phyloP scores from a whole-genome alignment of 192 early-diverging fungal genomes.

The Rhizophagus sp. region DNA sequence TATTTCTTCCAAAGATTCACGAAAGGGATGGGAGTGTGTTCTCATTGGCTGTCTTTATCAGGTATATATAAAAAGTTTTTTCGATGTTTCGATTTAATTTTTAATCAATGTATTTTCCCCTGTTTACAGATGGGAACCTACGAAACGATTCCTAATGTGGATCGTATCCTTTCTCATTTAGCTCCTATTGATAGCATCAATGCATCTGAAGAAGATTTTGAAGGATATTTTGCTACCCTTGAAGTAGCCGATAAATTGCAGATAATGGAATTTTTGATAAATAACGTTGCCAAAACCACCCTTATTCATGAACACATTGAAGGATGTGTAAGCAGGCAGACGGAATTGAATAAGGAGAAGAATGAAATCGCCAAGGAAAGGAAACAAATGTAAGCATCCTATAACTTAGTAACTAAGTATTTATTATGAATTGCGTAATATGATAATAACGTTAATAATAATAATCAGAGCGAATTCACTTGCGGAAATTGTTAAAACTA shows the following conservation, averaged over 20 bases:
- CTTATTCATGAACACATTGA: slow-evolving; percentile 69
- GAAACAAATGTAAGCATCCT: slow-evolving; percentile 58
- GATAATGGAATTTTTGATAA: slow-evolving; percentile 62
- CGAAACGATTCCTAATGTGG: slow-evolving; percentile 44
- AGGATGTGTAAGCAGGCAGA: slow-evolving; percentile 65
- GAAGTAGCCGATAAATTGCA: slow-evolving; percentile 56
- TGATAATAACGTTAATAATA: background rate
- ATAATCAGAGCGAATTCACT: slow-evolving; percentile 19
- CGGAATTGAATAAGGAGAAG: slow-evolving; percentile 74
- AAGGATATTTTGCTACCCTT: slow-evolving; percentile 40
- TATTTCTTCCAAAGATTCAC: slow-evolving; percentile 32
- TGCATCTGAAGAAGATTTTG: slow-evolving; percentile 40
- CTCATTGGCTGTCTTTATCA: slow-evolving; percentile 56
- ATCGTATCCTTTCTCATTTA: slow-evolving; percentile 47
- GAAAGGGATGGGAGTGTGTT: slow-evolving; percentile 49
- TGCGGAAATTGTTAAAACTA: slow-evolving; percentile 8
- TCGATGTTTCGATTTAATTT: background rate
- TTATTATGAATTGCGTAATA: background rate
- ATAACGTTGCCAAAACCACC: slow-evolving; percentile 60
- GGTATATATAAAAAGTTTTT: slow-evolving; percentile 29
- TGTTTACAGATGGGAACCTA: slow-evolving; percentile 45
- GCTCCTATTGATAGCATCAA: slow-evolving; percentile 39
- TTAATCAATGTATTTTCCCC: background rate
- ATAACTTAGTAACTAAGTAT: background rate
- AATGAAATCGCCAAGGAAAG: slow-evolving; percentile 68